A percentile compares a stretch with the other conserved stretches of the same genome.
These are phyloP conservation scores for Ceratobasidium sp. DNA, from an alignment of 1,284 basidiomycete species.

Conservation along the genomic window DNA sequence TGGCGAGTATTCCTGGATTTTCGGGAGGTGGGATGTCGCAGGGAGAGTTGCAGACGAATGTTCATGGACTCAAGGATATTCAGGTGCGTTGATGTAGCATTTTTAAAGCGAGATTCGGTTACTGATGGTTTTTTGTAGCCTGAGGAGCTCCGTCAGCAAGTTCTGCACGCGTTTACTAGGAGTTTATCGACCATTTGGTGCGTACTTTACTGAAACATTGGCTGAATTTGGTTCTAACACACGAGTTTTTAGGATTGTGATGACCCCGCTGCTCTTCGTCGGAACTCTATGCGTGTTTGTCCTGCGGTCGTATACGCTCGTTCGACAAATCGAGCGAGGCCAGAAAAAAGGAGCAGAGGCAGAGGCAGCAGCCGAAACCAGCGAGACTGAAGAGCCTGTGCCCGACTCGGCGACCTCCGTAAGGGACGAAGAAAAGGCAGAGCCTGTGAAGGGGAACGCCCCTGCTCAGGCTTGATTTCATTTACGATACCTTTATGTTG, in stretches of 20 bases:
- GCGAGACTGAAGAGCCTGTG: slow-evolving; percentile 12
- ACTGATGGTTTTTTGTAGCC: slow-evolving; percentile 45
- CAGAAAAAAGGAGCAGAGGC: slow-evolving; percentile 23
- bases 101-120: background rate
- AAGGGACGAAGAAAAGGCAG: slow-evolving; percentile 15
- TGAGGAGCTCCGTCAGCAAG: slow-evolving; percentile 50
- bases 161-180: slow-evolving; percentile 53
- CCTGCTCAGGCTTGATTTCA: background rate
- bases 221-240: background rate
- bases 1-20: slow-evolving; percentile 47
- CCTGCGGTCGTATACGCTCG: slow-evolving; percentile 32
- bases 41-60: slow-evolving; percentile 25
- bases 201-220: background rate
- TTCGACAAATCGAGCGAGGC: slow-evolving; percentile 33
- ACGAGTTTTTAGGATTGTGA: slow-evolving; percentile 25
- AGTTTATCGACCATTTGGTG: slow-evolving; percentile 53
- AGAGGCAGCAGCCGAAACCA: background rate
- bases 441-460: slow-evolving; percentile 12
- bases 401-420: slow-evolving; percentile 17
- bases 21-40: slow-evolving; percentile 16
- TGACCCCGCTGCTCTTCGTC: slow-evolving; percentile 33
- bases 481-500: background rate
- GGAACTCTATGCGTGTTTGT: slow-evolving; percentile 28
- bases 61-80: slow-evolving; percentile 46
- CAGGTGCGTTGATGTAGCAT: slow-evolving; percentile 42